phyloP scores from a whole-genome alignment of 2,329 filamentous ascomycete genomes.

The Laburnicola sp. region DNA sequence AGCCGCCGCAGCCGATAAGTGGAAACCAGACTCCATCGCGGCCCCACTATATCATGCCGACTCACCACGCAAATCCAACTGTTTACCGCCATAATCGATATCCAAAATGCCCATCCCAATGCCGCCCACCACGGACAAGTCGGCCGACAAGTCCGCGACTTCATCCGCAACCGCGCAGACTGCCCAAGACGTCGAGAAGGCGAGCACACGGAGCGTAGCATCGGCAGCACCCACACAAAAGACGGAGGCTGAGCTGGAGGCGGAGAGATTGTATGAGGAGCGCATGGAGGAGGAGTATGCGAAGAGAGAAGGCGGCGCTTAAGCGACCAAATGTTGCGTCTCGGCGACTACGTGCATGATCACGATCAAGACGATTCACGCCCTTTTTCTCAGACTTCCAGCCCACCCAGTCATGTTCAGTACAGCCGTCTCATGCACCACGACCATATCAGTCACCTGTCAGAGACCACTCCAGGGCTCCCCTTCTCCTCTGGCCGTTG shows the following conservation, averaged over 20 bases:
- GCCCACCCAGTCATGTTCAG: too few species aligned
- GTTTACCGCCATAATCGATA: neutral
- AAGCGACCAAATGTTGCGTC: neutral
- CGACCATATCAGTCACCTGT: too few species aligned
- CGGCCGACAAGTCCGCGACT: slow-evolving; percentile 11
- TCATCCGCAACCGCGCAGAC: slow-evolving; percentile 32
- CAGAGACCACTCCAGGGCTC: too few species aligned
- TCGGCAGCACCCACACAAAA: slow-evolving; percentile 31
- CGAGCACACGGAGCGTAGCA: slow-evolving; percentile 32
- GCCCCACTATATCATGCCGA: too few species aligned
- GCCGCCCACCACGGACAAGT: slow-evolving; percentile 23
- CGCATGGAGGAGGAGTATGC: slow-evolving; percentile 47
- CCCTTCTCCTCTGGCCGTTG: neutral
- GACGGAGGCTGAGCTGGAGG: slow-evolving; percentile 37
- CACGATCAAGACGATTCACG: neutral
- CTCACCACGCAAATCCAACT: too few species aligned
- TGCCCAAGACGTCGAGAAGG: slow-evolving; percentile 25
- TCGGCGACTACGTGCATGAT: neutral
- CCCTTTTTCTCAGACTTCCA: neutral
- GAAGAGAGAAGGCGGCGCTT: slow-evolving; percentile 45
- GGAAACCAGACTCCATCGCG: too few species aligned
- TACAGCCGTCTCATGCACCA: too few species aligned
- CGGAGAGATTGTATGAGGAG: slow-evolving; percentile 43
- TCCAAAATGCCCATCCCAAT: slow-evolving; percentile 34
- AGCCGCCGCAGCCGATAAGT: too few species aligned